Percentiles rank a stretch among this genome's conserved stretches.
Conservation (phyloP, 202 grass and related monocot species). For the Hordeum pubiflorum region DNA sequence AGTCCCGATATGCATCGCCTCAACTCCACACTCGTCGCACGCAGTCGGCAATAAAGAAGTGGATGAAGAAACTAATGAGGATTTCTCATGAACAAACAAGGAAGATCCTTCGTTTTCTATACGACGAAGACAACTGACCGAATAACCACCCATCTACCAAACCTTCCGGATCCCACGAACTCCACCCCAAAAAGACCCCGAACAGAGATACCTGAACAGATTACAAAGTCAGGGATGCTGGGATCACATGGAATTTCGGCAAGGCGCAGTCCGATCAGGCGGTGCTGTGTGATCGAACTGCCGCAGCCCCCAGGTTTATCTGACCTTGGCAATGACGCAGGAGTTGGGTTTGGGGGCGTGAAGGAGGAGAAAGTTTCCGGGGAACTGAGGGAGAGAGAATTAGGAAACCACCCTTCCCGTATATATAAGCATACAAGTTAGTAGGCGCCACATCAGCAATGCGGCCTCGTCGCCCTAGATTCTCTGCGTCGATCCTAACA, state of each 20-base stretch:
- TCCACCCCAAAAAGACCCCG: neutral
- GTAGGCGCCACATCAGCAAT: conserved; percentile 1
- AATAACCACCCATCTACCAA: neutral
- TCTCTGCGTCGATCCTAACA: neutral
- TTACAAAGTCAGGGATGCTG: neutral
- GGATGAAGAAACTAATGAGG: neutral
- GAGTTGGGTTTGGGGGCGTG: neutral
- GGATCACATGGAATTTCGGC: conserved; percentile 1
- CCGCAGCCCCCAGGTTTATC: neutral
- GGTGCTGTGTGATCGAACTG: neutral
- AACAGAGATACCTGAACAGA: neutral
- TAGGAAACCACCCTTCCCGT: neutral
- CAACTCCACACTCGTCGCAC: neutral
- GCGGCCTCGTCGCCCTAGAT: neutral
- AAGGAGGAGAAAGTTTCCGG: neutral
- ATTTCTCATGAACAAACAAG: neutral
- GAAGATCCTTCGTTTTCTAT: neutral
- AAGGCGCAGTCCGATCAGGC: neutral
- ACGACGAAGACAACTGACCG: neutral
- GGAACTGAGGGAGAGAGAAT: neutral
- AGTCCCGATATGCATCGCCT: neutral
- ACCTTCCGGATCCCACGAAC: neutral
- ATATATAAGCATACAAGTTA: neutral
- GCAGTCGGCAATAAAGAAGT: neutral
- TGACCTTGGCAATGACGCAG: neutral